Conservation (phyloP, 192 early-diverging fungal genomes). For the Rhizophagus clarus region DNA sequence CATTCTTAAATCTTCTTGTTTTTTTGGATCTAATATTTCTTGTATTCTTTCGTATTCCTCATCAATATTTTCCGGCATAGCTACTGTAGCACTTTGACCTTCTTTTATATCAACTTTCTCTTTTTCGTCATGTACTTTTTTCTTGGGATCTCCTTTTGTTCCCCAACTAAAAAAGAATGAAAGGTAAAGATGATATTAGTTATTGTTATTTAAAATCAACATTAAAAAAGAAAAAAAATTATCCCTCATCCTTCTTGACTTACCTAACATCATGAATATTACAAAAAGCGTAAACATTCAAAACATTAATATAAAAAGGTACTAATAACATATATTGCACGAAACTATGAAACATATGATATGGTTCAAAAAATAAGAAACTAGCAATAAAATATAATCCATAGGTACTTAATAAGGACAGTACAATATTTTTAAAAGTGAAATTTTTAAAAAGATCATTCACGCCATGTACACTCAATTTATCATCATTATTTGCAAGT, state of each 20-base stretch:
- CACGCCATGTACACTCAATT: background rate
- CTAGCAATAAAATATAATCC: slow-evolving; percentile 74
- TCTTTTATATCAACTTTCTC: slow-evolving; percentile 25
- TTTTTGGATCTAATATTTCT: slow-evolving; percentile 47
- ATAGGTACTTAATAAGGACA: slow-evolving; percentile 72
- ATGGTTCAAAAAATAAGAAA: slow-evolving; percentile 71
- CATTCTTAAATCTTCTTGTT: background rate
- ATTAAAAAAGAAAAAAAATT: slow-evolving; percentile 1
- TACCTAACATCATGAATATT: slow-evolving; percentile 63
- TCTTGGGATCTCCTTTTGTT: slow-evolving; percentile 77
- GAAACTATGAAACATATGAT: slow-evolving; percentile 77
- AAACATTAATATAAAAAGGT: slow-evolving; percentile 75
- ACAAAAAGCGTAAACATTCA: slow-evolving; percentile 64
- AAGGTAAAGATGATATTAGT: too few relatives aligned
- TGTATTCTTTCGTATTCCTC: slow-evolving; percentile 58
- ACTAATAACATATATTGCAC: slow-evolving; percentile 75
- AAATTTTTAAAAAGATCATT: slow-evolving; percentile 41
- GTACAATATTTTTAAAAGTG: slow-evolving; percentile 60
- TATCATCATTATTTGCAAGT: slow-evolving; percentile 8
- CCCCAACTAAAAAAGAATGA: slow-evolving; percentile 65
- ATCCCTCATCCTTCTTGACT: background rate
- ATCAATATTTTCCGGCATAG: slow-evolving; percentile 50
- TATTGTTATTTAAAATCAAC: background rate
- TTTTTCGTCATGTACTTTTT: slow-evolving; percentile 37
- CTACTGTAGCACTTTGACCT: slow-evolving; percentile 46